Conservation (phyloP, 1,139 yeast species). For the Yamadazyma triangularis region DNA sequence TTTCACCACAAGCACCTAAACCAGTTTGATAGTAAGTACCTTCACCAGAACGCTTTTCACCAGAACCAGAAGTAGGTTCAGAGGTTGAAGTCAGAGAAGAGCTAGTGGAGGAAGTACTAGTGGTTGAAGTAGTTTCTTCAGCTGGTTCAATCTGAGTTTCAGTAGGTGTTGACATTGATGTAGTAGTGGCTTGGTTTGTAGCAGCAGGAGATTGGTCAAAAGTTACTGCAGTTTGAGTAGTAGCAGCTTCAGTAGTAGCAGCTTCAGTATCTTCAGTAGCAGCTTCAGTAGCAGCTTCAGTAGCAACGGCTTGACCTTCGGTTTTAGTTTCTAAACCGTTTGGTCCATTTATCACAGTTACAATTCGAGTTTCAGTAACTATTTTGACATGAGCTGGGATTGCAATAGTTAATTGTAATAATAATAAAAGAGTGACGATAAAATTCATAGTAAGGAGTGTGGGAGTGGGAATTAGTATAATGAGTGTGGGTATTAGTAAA, state of each 20-base stretch:
- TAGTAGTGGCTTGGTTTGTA: conserved; percentile 9
- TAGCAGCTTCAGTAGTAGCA: conserved; percentile 8
- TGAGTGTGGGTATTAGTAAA: too few relatives aligned
- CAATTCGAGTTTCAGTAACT: conserved; percentile 10
- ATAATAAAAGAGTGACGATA: not conserved
- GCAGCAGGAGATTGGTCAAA: conserved; percentile 10
- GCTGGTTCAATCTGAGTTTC: conserved; percentile 8
- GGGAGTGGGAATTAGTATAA: too few relatives aligned
- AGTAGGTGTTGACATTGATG: conserved; percentile 22
- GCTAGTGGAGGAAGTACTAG: conserved; percentile 19
- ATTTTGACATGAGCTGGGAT: conserved; percentile 14
- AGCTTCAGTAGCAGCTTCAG: conserved; percentile 9
- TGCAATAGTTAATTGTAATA: conserved; percentile 3
- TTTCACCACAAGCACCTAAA: conserved; percentile 59
- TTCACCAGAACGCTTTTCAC: conserved; percentile 35
- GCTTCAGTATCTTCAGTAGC: conserved; percentile 5
- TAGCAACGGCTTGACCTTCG: conserved; percentile 8
- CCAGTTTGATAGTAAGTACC: conserved; percentile 60
- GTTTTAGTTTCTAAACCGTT: conserved; percentile 11
- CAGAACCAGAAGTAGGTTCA: conserved; percentile 13
- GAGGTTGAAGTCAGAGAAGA: conserved; percentile 16
- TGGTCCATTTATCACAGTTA: conserved; percentile 10
- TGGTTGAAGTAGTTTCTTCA: conserved; percentile 8
- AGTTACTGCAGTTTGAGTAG: conserved; percentile 9
- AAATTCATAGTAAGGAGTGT: not conserved